Percentiles rank a stretch among this genome's conserved stretches.
These are phyloP conservation scores for Chlamydomonas applanata DNA, from an alignment of 139 green algal genomes.

Conservation along the genomic window DNA sequence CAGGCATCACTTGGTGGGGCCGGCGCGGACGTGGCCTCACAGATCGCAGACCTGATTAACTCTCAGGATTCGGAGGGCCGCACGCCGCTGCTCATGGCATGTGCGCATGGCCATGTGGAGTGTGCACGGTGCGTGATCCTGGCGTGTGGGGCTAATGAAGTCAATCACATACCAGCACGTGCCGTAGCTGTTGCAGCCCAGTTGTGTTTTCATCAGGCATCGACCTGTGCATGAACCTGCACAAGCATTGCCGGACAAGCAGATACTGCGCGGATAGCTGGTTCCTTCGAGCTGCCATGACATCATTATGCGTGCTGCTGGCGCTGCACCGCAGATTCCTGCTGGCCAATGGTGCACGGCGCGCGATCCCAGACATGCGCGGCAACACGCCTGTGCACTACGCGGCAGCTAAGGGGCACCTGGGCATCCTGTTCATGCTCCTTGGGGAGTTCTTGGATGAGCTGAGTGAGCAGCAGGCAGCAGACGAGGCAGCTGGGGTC, in stretches of 20 bases:
- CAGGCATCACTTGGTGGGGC: not conserved
- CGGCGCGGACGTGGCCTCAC: not conserved
- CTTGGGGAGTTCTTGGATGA: conserved; percentile 27
- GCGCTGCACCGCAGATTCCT: conserved; percentile 21
- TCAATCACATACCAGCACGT: too few relatives aligned
- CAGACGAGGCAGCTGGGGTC: not conserved
- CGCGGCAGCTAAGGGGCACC: conserved; percentile 19
- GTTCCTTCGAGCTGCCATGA: too few relatives aligned
- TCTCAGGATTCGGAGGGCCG: not conserved
- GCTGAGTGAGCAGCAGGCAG: not conserved
- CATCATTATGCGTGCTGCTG: too few relatives aligned
- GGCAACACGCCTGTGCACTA: conserved; percentile 32
- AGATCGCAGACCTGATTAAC: not conserved
- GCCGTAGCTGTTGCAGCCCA: too few relatives aligned
- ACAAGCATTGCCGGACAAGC: too few relatives aligned
- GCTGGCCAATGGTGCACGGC: conserved; percentile 21
- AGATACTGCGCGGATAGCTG: too few relatives aligned
- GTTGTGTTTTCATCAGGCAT: too few relatives aligned
- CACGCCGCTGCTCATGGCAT: not conserved
- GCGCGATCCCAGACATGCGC: conserved; percentile 9
- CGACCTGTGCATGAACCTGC: too few relatives aligned
- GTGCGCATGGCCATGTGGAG: not conserved
- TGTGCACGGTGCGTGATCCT: conserved; percentile 6
- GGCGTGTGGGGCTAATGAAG: not conserved
- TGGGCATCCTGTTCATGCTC: conserved; percentile 37